Conservation (phyloP, 306 rosid genomes). For the Dryas octopetala region DNA sequence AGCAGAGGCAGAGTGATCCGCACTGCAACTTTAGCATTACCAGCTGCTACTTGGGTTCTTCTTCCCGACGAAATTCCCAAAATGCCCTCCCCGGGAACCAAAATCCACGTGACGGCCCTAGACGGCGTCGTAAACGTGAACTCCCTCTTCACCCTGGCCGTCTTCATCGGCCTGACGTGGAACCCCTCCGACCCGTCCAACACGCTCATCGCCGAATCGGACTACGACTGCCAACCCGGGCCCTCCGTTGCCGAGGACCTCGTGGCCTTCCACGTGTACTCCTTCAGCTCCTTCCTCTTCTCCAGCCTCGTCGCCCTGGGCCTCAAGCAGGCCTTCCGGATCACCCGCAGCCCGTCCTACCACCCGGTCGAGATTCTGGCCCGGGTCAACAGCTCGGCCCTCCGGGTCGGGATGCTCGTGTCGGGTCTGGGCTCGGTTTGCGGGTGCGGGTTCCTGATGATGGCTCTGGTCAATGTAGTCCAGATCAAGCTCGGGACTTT, state of each 20-base stretch:
- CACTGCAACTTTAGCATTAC: not conserved
- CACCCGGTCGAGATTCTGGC: conserved; percentile 52
- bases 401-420: conserved; percentile 79
- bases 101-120: conserved; percentile 65
- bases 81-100: conserved; percentile 52
- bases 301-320: conserved; percentile 87
- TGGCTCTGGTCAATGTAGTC: conserved; percentile 68
- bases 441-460: conserved; percentile 69
- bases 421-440: conserved; percentile 66
- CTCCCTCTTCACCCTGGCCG: conserved; percentile 85
- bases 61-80: not conserved
- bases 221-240: conserved; percentile 45
- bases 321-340: conserved; percentile 79
- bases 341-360: conserved; percentile 43
- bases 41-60: not conserved
- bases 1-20: no score
- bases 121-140: conserved; percentile 85
- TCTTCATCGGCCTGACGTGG: conserved; percentile 82
- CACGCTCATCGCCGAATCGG: conserved; percentile 29
- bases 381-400: conserved; percentile 47
- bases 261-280: conserved; percentile 84
- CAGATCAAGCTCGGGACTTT: conserved; percentile 91
- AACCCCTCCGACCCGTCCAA: conserved; percentile 64
- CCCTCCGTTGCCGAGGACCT: conserved; percentile 64
- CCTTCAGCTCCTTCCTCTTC: conserved; percentile 97